phyloP scores from a whole-genome alignment of 768 basidiomycete genomes.

The Mycena latifolia region DNA sequence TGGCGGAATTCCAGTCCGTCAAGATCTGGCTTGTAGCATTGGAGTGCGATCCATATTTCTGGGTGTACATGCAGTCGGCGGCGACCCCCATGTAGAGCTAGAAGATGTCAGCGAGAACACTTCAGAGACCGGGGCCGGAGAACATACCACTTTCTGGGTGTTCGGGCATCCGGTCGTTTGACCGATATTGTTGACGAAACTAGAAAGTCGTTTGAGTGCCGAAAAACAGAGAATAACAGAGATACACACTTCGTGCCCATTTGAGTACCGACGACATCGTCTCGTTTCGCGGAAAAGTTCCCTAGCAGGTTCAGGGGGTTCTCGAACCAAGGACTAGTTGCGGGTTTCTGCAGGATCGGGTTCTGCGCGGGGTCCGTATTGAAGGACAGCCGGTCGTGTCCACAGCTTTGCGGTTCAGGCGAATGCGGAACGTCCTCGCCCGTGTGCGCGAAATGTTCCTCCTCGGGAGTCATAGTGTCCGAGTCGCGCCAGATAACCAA shows the following conservation, averaged over 20 bases:
- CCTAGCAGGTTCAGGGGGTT: slow-evolving; percentile 48
- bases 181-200: slow-evolving; percentile 80
- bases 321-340: slow-evolving; percentile 53
- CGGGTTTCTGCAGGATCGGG: slow-evolving; percentile 57
- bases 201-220: slow-evolving; percentile 42
- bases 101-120: not conserved
- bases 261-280: slow-evolving; percentile 66
- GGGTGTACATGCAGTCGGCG: slow-evolving; percentile 85
- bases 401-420: slow-evolving; percentile 62
- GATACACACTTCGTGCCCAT: slow-evolving; percentile 66
- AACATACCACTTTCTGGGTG: slow-evolving; percentile 74
- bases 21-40: slow-evolving; percentile 83
- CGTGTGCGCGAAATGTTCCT: slow-evolving; percentile 54
- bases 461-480: slow-evolving; percentile 70
- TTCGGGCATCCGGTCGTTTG: slow-evolving; percentile 78
- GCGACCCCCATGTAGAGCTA: slow-evolving; percentile 88
- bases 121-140: not conserved
- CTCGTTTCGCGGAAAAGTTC: slow-evolving; percentile 57
- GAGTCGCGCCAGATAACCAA: slow-evolving; percentile 84
- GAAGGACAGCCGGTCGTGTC: slow-evolving; percentile 77
- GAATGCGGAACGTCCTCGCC: slow-evolving; percentile 35
- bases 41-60: slow-evolving; percentile 69
- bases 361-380: slow-evolving; percentile 72
- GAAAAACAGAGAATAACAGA: slow-evolving; percentile 10
- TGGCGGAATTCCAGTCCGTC: slow-evolving; percentile 85